phyloP scores from a whole-genome alignment of 2,329 filamentous ascomycete genomes.

The Trichophyton rubrum region DNA sequence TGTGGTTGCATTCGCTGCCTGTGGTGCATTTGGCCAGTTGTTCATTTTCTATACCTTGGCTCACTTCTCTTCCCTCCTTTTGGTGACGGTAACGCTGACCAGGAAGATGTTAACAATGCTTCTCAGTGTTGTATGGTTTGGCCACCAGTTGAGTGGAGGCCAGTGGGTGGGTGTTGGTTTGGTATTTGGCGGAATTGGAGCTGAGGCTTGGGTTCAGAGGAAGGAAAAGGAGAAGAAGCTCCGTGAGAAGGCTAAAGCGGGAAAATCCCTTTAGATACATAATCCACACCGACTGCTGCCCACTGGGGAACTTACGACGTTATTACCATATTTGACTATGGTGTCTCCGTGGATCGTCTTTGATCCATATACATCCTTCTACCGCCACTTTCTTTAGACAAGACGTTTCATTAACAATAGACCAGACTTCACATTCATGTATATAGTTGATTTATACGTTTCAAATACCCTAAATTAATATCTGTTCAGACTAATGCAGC shows the following conservation, averaged over 20 bases:
- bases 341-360: background rate
- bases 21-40: slow-evolving; percentile 84
- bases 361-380: background rate
- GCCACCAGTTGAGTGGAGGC: slow-evolving; percentile 71
- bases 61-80: slow-evolving; percentile 77
- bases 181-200: slow-evolving; percentile 90
- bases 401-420: background rate
- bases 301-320: background rate
- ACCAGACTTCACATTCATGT: background rate
- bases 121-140: slow-evolving; percentile 86
- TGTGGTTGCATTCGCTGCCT: slow-evolving; percentile 77
- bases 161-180: slow-evolving; percentile 88
- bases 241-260: slow-evolving; percentile 40
- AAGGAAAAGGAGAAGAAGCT: slow-evolving; percentile 75
- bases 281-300: background rate
- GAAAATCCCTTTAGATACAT: slow-evolving; percentile 1
- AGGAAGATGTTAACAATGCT: slow-evolving; percentile 99
- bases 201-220: slow-evolving; percentile 70
- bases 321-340: background rate
- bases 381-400: background rate
- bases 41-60: slow-evolving; percentile 97
- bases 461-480: background rate
- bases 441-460: background rate
- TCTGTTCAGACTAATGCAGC: background rate
- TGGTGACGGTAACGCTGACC: slow-evolving; percentile 94